A percentile compares a stretch with the other conserved stretches of the same genome.
phyloP scores from a whole-genome alignment of 768 basidiomycete species.

The Agaricus blazei region DNA sequence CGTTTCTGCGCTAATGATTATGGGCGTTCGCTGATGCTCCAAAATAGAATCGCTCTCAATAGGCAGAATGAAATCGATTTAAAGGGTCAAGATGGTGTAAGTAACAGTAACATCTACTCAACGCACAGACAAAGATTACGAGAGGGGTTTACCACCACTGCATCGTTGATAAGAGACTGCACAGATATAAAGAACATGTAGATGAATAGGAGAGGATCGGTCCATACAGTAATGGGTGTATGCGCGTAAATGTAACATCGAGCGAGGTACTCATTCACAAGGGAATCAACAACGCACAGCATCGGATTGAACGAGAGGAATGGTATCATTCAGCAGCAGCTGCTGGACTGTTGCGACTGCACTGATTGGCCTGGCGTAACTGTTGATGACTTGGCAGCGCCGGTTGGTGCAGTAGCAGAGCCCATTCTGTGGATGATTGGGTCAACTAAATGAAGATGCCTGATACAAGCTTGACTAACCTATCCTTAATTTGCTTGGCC shows the following conservation, averaged over 20 bases:
- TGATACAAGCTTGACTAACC: conserved; percentile 37
- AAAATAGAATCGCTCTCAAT: no score
- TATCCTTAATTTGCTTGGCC: conserved; percentile 94
- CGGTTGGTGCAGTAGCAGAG: conserved; percentile 67
- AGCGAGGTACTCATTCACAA: conserved; percentile 4
- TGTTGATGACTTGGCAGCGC: conserved; percentile 75
- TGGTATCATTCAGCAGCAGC: conserved; percentile 61
- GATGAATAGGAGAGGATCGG: conserved; percentile 9
- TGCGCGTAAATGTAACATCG: conserved; percentile 5
- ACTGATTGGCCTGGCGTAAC: conserved; percentile 84
- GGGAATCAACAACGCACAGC: conserved; percentile 5
- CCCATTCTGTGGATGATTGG: conserved; percentile 59
- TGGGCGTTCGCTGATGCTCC: no score
- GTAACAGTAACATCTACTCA: conserved; percentile 11
- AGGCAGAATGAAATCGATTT: no score
- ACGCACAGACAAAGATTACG: conserved; percentile 9
- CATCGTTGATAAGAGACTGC: conserved; percentile 6
- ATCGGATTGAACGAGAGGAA: background rate
- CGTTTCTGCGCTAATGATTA: no score
- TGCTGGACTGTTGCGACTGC: conserved; percentile 63
- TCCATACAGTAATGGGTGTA: conserved; percentile 12
- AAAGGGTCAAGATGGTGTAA: background rate
- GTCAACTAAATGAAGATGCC: background rate
- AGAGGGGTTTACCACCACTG: background rate
- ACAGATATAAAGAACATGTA: conserved; percentile 10